Conservation (phyloP, 2,329 filamentous ascomycete genomes). For the Calonectria fujianensis region DNA sequence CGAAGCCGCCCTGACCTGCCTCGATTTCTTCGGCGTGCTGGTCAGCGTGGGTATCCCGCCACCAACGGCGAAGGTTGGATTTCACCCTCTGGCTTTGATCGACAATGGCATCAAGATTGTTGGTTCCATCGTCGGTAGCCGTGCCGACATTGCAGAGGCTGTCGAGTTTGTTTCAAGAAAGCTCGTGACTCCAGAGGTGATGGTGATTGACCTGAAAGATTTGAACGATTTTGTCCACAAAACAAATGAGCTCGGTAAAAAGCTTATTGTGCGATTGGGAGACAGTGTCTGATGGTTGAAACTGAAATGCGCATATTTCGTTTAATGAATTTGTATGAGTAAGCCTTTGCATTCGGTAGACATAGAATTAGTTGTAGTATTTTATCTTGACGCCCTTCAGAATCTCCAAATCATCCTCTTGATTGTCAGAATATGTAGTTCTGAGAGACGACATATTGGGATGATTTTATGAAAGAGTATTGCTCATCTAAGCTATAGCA, state of each 20-base stretch:
- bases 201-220: background rate
- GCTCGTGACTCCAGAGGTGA: slow-evolving; percentile 25
- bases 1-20: slow-evolving; percentile 11
- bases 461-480: background rate
- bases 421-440: background rate
- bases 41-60: slow-evolving; percentile 33
- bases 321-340: background rate
- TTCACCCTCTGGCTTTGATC: slow-evolving; percentile 32
- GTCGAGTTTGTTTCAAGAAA: slow-evolving; percentile 35
- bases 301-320: background rate
- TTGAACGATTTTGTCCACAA: slow-evolving; percentile 16
- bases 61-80: slow-evolving; percentile 16
- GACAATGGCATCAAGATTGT: slow-evolving; percentile 32
- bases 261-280: background rate
- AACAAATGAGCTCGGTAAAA: slow-evolving; percentile 17
- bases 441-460: background rate
- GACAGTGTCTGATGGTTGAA: background rate
- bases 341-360: background rate
- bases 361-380: slow-evolving; percentile 8
- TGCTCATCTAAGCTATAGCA: background rate
- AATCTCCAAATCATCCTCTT: slow-evolving; percentile 3
- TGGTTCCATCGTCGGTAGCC: slow-evolving; percentile 31
- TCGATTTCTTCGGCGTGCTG: slow-evolving; percentile 26
- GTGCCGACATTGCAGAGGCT: slow-evolving; percentile 31
- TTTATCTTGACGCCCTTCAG: slow-evolving; percentile 8